Evolutionary conservation across 1,284 basidiomycete genomes (phyloP).

Genomic region (Tilletia caries): DNA sequence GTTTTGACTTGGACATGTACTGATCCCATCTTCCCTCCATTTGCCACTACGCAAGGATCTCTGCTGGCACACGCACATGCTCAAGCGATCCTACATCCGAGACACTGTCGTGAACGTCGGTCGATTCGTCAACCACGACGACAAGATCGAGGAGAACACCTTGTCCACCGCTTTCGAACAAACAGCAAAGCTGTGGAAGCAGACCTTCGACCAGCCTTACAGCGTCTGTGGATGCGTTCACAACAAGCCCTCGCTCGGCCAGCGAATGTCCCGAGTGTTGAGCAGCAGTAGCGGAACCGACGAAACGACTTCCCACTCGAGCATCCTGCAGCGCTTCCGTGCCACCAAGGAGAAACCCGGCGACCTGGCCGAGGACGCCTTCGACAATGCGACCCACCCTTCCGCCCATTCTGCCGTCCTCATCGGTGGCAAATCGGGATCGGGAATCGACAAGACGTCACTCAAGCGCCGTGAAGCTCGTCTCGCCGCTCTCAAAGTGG

Average conservation of each 20-base stretch:
- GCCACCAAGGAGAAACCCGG: conserved; percentile 20
- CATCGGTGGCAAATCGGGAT: conserved; percentile 20
- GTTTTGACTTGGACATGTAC: no score
- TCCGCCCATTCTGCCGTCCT: conserved; percentile 31
- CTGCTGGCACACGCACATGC: conserved; percentile 42
- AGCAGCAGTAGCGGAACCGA: no score
- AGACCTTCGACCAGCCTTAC: conserved; percentile 33
- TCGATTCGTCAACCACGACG: conserved; percentile 43
- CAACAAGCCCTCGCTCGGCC: conserved; percentile 26
- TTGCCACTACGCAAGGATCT: no score
- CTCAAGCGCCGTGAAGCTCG: conserved; percentile 8
- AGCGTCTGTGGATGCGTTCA: conserved; percentile 35
- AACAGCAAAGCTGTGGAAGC: conserved; percentile 32
- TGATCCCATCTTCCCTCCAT: no score
- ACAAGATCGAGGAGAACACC: conserved; percentile 36
- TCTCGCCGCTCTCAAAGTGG: background rate
- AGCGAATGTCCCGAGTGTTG: conserved; percentile 16
- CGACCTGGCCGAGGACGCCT: background rate
- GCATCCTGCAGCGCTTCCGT: conserved; percentile 9
- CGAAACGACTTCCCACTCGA: background rate
- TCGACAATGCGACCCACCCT: conserved; percentile 30
- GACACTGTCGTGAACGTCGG: conserved; percentile 30
- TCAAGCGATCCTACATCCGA: conserved; percentile 25
- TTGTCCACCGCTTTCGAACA: conserved; percentile 34
- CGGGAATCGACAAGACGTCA: conserved; percentile 24